Percentiles rank a stretch among this genome's conserved stretches.
phyloP scores from a whole-genome alignment of 208 protist species.

The Trypanosoma brucei region DNA sequence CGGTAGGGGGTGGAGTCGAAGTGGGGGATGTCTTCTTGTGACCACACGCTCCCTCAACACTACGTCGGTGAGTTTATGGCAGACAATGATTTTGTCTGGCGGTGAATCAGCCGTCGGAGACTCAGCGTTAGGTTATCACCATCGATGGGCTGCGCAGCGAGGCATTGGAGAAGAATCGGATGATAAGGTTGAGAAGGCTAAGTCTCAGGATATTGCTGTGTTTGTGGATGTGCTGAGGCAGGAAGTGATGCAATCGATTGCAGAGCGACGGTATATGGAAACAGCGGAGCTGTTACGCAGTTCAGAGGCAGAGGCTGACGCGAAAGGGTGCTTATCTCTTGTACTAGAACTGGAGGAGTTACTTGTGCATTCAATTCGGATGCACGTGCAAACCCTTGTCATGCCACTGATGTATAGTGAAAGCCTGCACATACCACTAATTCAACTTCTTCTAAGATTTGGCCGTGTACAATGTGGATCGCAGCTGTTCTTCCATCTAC shows the following conservation, averaged over 20 bases:
- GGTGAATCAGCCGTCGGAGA: constrained; percentile 2
- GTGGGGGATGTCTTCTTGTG: constrained; percentile 14
- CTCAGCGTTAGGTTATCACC: constrained; percentile 1
- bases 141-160: neutral
- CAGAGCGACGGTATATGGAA: constrained; percentile 61
- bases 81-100: constrained; percentile 21
- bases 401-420: constrained; percentile 68
- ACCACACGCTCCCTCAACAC: constrained; percentile 73
- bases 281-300: constrained; percentile 66
- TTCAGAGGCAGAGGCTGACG: constrained; percentile 42
- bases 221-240: constrained; percentile 69
- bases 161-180: neutral
- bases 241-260: constrained; percentile 59
- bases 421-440: constrained; percentile 71
- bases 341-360: constrained; percentile 61
- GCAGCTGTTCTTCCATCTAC: constrained; percentile 49
- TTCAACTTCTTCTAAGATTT: constrained; percentile 77
- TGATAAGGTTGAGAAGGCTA: constrained; percentile 4
- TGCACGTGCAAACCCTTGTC: constrained; percentile 42
- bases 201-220: constrained; percentile 33
- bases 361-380: constrained; percentile 45
- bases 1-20: neutral
- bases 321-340: constrained; percentile 53
- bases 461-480: constrained; percentile 50
- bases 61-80: constrained; percentile 59